Base-by-base conservation (phyloP, 768 basidiomycete genomes). In the Tephrocybe sp. region DNA sequence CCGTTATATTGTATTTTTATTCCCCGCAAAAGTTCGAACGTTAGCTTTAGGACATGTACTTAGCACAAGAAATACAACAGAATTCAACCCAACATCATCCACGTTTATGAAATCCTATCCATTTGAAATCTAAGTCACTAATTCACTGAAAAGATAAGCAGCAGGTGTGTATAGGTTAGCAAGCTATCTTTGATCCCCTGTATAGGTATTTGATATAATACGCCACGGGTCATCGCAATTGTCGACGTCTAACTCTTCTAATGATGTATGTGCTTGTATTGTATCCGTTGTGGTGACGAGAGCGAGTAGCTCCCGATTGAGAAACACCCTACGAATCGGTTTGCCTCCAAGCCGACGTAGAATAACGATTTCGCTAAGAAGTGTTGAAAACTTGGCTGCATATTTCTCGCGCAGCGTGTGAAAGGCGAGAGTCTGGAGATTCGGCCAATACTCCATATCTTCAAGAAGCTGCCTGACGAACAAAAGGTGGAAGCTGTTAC, bases 141-240 rank as follows among this genome's bases (percentile, higher is more conserved):
- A n/a, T n/a, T n/a, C n/a, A n/a, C n/a, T n/a, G n/a, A n/a, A n/a
- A n/a, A n/a, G n/a, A n/a, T n/a, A n/a, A n/a, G n/a, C n/a, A n/a
- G n/a, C n/a, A n/a, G n/a, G n/a, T n/a, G n/a, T n/a, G n/a, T n/a
- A n/a, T n/a, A n/a, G n/a, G n/a, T n/a, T n/a, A n/a, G n/a, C n/a
- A n/a, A n/a, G n/a, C n/a, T n/a, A n/a, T n/a, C n/a, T n/a, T n/a
- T n/a, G n/a, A n/a, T n/a, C n/a, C n/a, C n/a, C n/a, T n/a, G n/a
- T n/a, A n/a, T n/a, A n/a, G 26, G 47, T 39, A 26, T 65, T 54
- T 1, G 52, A 50, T 34, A 60, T 57, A 4, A 57, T 62, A 68
- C 69, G 69, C 65, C 68, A 68, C 40, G 59, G 61, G 51, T 72
- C 69, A 8, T 51, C 35, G 41, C 68, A 69, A 39, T 65, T 68